phyloP scores from a whole-genome alignment of 176 grass and related monocot genomes.

The Puccinellia tenuiflora region DNA sequence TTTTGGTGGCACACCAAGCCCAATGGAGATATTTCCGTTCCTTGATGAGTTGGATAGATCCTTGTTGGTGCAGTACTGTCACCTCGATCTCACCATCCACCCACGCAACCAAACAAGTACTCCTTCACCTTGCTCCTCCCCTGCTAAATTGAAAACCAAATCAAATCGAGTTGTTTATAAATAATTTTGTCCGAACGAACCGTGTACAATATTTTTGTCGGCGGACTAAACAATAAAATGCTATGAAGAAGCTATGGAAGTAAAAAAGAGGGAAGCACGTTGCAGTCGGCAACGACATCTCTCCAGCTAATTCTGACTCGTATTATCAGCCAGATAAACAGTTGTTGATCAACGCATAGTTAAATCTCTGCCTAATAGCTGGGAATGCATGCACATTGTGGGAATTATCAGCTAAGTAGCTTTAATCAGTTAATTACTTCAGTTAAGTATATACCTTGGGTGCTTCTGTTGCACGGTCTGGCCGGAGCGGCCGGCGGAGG shows the following conservation, averaged over 20 bases:
- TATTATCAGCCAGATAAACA: neutral
- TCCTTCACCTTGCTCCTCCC: slow-evolving; percentile 20
- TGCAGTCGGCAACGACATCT: neutral
- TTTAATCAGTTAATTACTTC: neutral
- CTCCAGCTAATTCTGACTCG: neutral
- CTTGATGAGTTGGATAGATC: neutral
- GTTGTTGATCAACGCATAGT: neutral
- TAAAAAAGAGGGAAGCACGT: neutral
- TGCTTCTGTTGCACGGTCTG: neutral
- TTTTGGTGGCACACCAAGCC: neutral
- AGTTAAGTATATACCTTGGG: slow-evolving; percentile 29
- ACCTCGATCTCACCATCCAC: slow-evolving; percentile 14
- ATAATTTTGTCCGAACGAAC: neutral
- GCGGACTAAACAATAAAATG: neutral
- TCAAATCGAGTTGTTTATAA: neutral
- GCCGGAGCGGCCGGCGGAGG: slow-evolving; percentile 9
- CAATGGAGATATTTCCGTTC: neutral
- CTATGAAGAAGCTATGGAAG: neutral
- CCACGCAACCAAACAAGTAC: slow-evolving; percentile 40
- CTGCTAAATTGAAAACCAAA: slow-evolving; percentile 7
- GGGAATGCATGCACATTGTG: neutral
- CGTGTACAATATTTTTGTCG: neutral
- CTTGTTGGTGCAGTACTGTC: neutral
- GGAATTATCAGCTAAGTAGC: neutral
- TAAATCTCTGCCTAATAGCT: neutral